phyloP scores from a whole-genome alignment of 78 protist species.

The Dictyostelium intermedium region DNA sequence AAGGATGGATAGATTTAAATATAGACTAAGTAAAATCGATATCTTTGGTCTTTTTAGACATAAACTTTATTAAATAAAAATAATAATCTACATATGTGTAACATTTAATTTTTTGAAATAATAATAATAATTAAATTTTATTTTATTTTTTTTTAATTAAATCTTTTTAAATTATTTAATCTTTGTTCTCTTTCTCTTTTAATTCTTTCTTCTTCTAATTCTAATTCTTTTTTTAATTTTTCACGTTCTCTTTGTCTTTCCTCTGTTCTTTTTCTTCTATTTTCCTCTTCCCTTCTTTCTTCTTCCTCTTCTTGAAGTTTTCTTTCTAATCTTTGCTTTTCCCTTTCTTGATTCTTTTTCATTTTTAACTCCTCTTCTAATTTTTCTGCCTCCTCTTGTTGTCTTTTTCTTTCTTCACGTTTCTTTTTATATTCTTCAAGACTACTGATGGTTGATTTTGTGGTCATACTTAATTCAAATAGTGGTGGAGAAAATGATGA shows the following conservation, averaged over 20 bases:
- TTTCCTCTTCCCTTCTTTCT: constrained; percentile 4
- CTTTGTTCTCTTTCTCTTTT: constrained; percentile 53
- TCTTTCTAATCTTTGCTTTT: background rate
- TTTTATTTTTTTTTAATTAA: background rate
- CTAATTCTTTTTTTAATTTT: constrained; percentile 23
- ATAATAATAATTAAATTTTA: background rate
- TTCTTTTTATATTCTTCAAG: background rate
- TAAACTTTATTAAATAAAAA: no score
- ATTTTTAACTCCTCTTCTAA: background rate
- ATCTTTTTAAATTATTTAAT: background rate
- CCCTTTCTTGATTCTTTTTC: background rate
- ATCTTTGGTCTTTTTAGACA: background rate
- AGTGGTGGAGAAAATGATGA: constrained; percentile 7
- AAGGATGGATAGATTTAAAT: background rate
- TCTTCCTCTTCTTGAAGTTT: constrained; percentile 11
- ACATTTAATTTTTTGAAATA: background rate
- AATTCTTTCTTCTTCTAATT: constrained; percentile 50
- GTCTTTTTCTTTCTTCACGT: constrained; percentile 3
- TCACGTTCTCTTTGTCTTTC: constrained; percentile 3
- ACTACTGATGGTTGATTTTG: background rate
- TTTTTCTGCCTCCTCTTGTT: background rate
- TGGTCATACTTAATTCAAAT: background rate
- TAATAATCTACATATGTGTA: no score
- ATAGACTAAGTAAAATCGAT: background rate
- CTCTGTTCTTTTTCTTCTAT: background rate